Evolutionary conservation across 2,329 filamentous ascomycete genomes (phyloP).

Genomic region (Penicillium palitans): DNA sequence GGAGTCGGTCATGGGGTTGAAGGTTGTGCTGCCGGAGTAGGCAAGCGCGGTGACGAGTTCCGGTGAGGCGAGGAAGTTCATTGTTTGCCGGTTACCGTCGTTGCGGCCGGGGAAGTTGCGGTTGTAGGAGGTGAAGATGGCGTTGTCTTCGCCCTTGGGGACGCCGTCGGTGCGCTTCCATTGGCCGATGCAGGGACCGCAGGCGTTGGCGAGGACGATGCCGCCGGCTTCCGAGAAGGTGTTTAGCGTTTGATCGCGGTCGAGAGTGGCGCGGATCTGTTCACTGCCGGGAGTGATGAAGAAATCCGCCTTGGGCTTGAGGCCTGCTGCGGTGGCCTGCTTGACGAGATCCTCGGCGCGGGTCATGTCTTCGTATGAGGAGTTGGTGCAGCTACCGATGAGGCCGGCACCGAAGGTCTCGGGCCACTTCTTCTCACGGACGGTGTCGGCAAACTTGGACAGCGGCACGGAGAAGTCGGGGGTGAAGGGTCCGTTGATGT

Average conservation of each 20-base stretch:
- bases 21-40: constrained; percentile 87
- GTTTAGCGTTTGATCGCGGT: constrained; percentile 80
- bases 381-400: constrained; percentile 98
- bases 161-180: constrained; percentile 91
- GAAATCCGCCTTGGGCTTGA: constrained; percentile 87
- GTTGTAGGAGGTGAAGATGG: constrained; percentile 97
- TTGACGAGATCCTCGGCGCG: constrained; percentile 89
- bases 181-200: constrained; percentile 80
- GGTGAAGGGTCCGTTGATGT: constrained; percentile 96
- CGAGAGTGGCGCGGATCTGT: constrained; percentile 91
- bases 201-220: constrained; percentile 89
- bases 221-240: constrained; percentile 87
- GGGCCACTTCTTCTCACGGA: constrained; percentile 85
- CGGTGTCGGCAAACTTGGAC: constrained; percentile 82
- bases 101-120: constrained; percentile 97
- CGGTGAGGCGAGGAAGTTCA: constrained; percentile 98
- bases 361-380: constrained; percentile 98
- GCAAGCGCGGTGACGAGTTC: constrained; percentile 96
- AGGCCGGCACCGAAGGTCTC: constrained; percentile 86
- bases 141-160: constrained; percentile 81
- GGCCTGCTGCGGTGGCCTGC: constrained; percentile 82
- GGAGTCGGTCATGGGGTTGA: constrained; percentile 90
- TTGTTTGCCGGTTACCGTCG: constrained; percentile 92
- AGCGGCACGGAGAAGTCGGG: constrained; percentile 92
- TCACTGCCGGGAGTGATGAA: constrained; percentile 97